Conservation (phyloP, 78 protist species). For the Dictyostelium discoideum region DNA sequence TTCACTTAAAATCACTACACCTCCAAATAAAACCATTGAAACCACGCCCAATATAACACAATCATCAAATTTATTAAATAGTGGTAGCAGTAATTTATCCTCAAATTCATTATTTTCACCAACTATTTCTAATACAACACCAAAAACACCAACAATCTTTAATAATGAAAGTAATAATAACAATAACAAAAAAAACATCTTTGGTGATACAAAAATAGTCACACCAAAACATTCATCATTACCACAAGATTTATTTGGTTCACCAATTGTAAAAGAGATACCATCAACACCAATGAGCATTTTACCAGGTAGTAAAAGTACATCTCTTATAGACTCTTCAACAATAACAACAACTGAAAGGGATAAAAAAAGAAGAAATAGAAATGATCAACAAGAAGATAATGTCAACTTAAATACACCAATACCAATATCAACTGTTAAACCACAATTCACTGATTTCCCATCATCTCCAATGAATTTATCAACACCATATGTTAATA, state of each 20-base stretch:
- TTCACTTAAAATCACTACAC: neutral
- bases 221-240: neutral
- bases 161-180: neutral
- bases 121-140: neutral
- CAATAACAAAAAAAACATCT: neutral
- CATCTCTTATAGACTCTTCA: too few species aligned
- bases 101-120: neutral
- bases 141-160: neutral
- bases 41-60: neutral
- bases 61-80: neutral
- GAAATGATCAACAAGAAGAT: neutral
- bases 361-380: neutral
- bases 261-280: too few species aligned
- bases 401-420: neutral
- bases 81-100: neutral
- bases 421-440: neutral
- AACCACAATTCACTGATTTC: neutral
- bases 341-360: neutral
- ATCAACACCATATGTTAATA: slow-evolving; percentile 5
- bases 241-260: neutral
- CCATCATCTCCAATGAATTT: neutral
- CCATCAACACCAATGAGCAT: slow-evolving; percentile 29
- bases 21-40: neutral
- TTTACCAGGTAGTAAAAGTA: neutral
- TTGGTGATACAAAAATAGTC: neutral